phyloP scores from a whole-genome alignment of 805 yeast species.

The Saccharomycopsis babjevae region DNA sequence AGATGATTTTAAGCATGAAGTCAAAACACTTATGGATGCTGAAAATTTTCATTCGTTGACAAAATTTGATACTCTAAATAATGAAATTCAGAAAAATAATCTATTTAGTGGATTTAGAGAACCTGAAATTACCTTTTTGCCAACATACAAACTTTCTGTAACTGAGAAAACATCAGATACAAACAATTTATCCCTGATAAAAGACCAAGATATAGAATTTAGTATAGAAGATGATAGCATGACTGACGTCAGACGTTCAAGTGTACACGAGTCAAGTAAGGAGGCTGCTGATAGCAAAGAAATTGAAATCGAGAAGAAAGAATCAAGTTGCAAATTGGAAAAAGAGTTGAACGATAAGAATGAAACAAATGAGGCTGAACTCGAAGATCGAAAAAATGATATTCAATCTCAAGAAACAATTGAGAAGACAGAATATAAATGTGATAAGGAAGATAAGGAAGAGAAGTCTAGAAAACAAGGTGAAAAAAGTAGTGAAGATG shows the following conservation, averaged over 20 bases:
- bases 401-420: neutral
- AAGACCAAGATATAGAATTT: neutral
- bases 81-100: constrained; percentile 26
- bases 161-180: neutral
- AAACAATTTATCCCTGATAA: neutral
- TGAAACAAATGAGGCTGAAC: neutral
- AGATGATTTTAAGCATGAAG: neutral
- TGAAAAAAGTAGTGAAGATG: neutral
- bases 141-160: constrained; percentile 39
- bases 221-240: neutral
- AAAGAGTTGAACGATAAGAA: neutral
- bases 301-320: neutral
- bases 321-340: neutral
- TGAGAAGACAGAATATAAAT: neutral
- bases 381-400: neutral
- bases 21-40: constrained; percentile 22
- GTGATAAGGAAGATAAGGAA: too few species aligned
- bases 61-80: constrained; percentile 34
- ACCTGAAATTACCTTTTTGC: constrained; percentile 37
- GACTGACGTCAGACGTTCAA: neutral
- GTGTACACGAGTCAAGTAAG: neutral
- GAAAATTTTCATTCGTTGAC: constrained; percentile 28
- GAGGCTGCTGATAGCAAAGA: neutral
- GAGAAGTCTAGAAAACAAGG: neutral
- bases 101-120: constrained; percentile 39